phyloP scores from a whole-genome alignment of 176 grass and related monocot species.

The Canna indica region DNA sequence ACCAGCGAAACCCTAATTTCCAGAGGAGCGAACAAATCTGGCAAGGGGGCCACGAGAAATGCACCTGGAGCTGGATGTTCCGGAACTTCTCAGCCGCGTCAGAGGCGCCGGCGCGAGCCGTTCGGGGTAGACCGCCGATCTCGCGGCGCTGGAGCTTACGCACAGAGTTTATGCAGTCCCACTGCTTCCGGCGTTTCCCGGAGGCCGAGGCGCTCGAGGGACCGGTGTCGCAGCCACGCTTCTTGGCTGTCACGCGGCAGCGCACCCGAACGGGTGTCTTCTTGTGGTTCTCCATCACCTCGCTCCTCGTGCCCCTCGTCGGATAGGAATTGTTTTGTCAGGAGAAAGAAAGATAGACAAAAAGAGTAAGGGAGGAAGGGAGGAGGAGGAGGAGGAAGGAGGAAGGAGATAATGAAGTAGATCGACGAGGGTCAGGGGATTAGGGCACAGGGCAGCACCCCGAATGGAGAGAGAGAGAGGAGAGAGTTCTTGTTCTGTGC shows the following conservation, averaged over 20 bases:
- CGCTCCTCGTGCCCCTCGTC: background rate
- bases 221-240: constrained; percentile 11
- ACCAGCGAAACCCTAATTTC: background rate
- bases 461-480: no score
- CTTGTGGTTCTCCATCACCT: constrained; percentile 33
- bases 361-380: background rate
- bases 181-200: constrained; percentile 29
- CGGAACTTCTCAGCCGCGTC: constrained; percentile 69
- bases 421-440: no score
- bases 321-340: background rate
- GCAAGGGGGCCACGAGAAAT: background rate
- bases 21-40: background rate
- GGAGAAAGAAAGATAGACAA: no score
- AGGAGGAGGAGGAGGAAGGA: background rate
- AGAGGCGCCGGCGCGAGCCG: constrained; percentile 38
- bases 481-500: no score
- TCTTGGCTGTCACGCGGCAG: constrained; percentile 61
- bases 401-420: background rate
- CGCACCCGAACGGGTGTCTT: constrained; percentile 49
- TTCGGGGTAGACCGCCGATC: constrained; percentile 59
- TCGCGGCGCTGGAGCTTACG: constrained; percentile 84
- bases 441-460: no score
- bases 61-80: constrained; percentile 85
- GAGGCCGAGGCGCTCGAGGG: constrained; percentile 1
- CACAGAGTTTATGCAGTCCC: constrained; percentile 48